Evolutionary conservation across 192 early-diverging fungal genomes (phyloP), one percentile per base, ranked within the genome.

Genomic region (Pilaira anomala): DNA sequence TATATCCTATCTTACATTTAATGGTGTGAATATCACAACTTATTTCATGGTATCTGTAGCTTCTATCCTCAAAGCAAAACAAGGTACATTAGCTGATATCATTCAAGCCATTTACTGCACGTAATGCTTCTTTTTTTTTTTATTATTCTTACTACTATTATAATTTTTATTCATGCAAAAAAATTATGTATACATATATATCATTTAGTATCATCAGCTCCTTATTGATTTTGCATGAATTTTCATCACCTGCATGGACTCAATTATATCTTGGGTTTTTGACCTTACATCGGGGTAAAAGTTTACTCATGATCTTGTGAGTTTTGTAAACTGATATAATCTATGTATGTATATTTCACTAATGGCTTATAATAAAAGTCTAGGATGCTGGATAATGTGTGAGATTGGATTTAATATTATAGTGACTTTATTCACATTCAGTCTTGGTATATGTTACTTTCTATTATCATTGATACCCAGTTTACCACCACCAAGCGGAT

Each of bases 381-480:
- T 68, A 22, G 66, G 66, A 2, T 68, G 66, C 54, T 14, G 42
- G 7, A 41, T 68, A 3, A 68, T 68, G 66, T 68, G 66, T 54
- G 40, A 68, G 14, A 41, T 30, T 22, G 59, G 42, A 25, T 68
- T 51, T 24, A 68, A 68, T 22, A 61, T 61, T 41, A 61, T 68
- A 21, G 60, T 68, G 21, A 5, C 66, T 21, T 62, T 68, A 3
- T 24, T 68, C 16, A 42, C 58, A 41, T 68, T 68, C 45, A 54
- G 50, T 7, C 6, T 68, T n/a, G 66, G 66, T 0, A 22, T 68
- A n/a, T 25, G 19, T 3, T 68, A 61, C 45, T 53, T 68, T 8
- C 61, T 68, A 28, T 14, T 68, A 22, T 68, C 66, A 19, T 45
- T 68, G 18, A 39, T 67, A 28, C 36, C 59, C 8, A 25, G 19